Evolutionary conservation across 78 protist genomes (phyloP).

Genomic region (Dictyostelium brefeldianum): DNA sequence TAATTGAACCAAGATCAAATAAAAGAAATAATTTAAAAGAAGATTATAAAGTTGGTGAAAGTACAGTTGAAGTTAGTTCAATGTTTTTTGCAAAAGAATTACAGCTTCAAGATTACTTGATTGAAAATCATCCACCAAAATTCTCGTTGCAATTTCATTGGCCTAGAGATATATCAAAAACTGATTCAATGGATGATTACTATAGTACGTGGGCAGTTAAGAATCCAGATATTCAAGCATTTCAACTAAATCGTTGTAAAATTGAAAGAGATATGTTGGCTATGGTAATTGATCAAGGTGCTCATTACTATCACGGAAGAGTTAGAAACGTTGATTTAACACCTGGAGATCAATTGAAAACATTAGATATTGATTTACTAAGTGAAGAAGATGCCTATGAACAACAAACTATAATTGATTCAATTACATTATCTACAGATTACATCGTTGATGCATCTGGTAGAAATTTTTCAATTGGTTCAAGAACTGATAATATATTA

Average conservation of each 20-base stretch:
- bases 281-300: slow-evolving; percentile 40
- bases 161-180: slow-evolving; percentile 31
- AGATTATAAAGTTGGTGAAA: slow-evolving; percentile 76
- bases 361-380: slow-evolving; percentile 24
- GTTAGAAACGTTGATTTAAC: slow-evolving; percentile 52
- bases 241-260: slow-evolving; percentile 65
- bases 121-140: slow-evolving; percentile 76
- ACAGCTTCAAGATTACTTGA: slow-evolving; percentile 51
- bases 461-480: slow-evolving; percentile 49
- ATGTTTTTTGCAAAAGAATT: slow-evolving; percentile 65
- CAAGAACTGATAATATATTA: slow-evolving; percentile 52
- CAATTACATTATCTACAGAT: slow-evolving; percentile 36
- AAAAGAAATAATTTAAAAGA: slow-evolving; percentile 48
- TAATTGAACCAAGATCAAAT: slow-evolving; percentile 55
- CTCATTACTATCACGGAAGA: slow-evolving; percentile 46
- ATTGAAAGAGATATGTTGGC: slow-evolving; percentile 41
- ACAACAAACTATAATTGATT: background rate
- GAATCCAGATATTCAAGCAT: slow-evolving; percentile 78
- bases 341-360: background rate
- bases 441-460: slow-evolving; percentile 54
- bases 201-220: slow-evolving; percentile 63
- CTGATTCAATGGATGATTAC: slow-evolving; percentile 55
- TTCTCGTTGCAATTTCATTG: slow-evolving; percentile 67
- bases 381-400: slow-evolving; percentile 9
- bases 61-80: slow-evolving; percentile 57